phyloP scores from a whole-genome alignment of 306 rosid species.

The Carpinus viminea region DNA sequence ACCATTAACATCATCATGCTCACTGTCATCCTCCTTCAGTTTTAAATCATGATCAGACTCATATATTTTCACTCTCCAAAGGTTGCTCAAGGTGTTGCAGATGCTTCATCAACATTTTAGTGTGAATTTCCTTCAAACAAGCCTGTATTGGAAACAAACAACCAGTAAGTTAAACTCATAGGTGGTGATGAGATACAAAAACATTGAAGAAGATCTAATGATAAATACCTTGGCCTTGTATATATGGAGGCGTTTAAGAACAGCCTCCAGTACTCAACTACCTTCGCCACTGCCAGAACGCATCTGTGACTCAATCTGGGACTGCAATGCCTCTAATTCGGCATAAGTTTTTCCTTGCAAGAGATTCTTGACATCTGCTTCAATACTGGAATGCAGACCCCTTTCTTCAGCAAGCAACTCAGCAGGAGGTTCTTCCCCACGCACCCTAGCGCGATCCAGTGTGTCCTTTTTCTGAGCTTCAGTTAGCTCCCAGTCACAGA shows the following conservation, averaged over 20 bases:
- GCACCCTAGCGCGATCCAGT: conserved; percentile 93
- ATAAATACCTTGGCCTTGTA: conserved; percentile 88
- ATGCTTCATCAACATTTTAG: conserved; percentile 78
- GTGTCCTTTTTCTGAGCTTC: conserved; percentile 93
- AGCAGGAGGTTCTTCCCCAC: conserved; percentile 94
- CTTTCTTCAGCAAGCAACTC: conserved; percentile 98
- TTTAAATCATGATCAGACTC: conserved; percentile 37
- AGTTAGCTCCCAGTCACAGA: conserved; percentile 93
- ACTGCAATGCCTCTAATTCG: conserved; percentile 71
- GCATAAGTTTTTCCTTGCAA: conserved; percentile 73
- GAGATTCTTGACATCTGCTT: conserved; percentile 69
- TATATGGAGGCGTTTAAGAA: conserved; percentile 81
- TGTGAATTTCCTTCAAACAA: conserved; percentile 86
- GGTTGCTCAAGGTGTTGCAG: conserved; percentile 69
- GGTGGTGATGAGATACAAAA: not conserved
- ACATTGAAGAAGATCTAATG: conserved; percentile 16
- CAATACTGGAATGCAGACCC: conserved; percentile 90
- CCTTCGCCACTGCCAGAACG: conserved; percentile 90
- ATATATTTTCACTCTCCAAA: conserved; percentile 51
- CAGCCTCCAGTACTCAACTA: conserved; percentile 95
- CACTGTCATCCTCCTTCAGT: conserved; percentile 46
- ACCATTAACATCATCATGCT: conserved; percentile 57
- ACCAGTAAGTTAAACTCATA: conserved; percentile 17
- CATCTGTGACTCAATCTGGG: conserved; percentile 87
- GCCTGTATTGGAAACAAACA: conserved; percentile 56